Evolutionary conservation across 1,139 yeast genomes (phyloP).

Genomic region (Geotrichum histeridarum): DNA sequence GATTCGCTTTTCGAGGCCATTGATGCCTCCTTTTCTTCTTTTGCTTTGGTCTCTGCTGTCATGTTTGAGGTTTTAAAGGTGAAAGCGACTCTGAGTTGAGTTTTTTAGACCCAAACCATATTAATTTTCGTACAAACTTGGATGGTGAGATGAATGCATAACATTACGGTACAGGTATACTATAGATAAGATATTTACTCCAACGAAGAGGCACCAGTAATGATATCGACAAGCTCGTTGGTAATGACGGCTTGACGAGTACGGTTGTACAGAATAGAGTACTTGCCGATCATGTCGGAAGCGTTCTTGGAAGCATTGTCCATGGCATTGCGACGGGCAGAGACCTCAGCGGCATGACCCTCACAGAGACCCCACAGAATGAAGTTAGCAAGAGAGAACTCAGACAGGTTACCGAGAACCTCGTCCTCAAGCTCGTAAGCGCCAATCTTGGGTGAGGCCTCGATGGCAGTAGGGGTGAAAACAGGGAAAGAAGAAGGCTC

Average conservation of each 20-base stretch:
- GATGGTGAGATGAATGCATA: too few relatives aligned
- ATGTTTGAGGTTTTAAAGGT: too few relatives aligned
- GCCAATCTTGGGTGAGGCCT: constrained; percentile 79
- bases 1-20: too few relatives aligned
- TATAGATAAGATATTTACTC: constrained; percentile 47
- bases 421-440: constrained; percentile 81
- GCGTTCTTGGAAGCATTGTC: constrained; percentile 99
- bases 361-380: constrained; percentile 91
- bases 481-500: constrained; percentile 73
- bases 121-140: too few relatives aligned
- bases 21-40: too few relatives aligned
- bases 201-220: constrained; percentile 98
- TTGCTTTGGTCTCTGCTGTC: too few relatives aligned
- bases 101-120: too few relatives aligned
- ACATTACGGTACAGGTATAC: too few relatives aligned
- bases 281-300: constrained; percentile 94
- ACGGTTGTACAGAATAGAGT: constrained; percentile 97
- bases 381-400: constrained; percentile 86
- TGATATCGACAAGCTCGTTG: constrained; percentile 98
- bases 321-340: constrained; percentile 99
- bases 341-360: constrained; percentile 96
- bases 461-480: constrained; percentile 67
- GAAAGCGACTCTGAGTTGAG: too few relatives aligned
- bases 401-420: constrained; percentile 50
- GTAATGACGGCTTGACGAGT: constrained; percentile 99